Base-by-base conservation (phyloP, 2,329 filamentous ascomycete genomes). In the Beauveria scarabaeidicola region DNA sequence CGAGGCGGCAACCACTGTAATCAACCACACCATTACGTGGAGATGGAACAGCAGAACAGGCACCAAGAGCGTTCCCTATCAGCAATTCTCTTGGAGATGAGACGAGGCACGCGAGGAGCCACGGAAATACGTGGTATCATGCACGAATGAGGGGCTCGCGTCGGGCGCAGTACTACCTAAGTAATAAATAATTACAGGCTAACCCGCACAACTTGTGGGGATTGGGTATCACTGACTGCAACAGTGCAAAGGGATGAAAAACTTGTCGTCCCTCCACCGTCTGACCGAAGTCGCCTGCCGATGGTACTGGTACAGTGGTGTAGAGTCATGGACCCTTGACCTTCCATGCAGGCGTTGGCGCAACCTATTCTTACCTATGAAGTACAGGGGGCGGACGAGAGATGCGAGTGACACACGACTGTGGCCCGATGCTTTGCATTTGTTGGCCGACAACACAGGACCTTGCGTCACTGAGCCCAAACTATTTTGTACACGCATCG, bases 121-220 rank as follows among this genome's bases (percentile, higher is more conserved):
- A 50, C 15, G 17, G 17, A 43, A 36, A 41, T 21, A 25, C 29
- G 41, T 46, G 21, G 47, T 36, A 36, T 36, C 32, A 36, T 36
- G 32, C 40, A 9, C 27, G n/a, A 52, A 52, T 44, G 56, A 46
- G 56, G 56, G 27, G 48, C 11, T 43, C 50, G 23, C 19, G 23
- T 29, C 40, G 29, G 23, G 23, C 41, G 32, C 41, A 38, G 23
- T 40, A 47, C 32, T 36, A 47, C 32, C 15, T 10, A 36, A 36
- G 32, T 5, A 32, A 10, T 23, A 21, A 32, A 10, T 23, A 21
- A 50, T 25, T 38, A 38, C 56, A 50, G 27, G 43, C 57, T 59
- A 59, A 59, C 57, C 57, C 57, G 57, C 57, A 59, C 47, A 44
- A 48, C 50, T 25, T 21, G 57, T 59, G 57, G 57, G 36, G 27